Evolutionary conservation across 2,329 filamentous ascomycete species (phyloP).

Genomic region (Trichoderma koningiopsis): DNA sequence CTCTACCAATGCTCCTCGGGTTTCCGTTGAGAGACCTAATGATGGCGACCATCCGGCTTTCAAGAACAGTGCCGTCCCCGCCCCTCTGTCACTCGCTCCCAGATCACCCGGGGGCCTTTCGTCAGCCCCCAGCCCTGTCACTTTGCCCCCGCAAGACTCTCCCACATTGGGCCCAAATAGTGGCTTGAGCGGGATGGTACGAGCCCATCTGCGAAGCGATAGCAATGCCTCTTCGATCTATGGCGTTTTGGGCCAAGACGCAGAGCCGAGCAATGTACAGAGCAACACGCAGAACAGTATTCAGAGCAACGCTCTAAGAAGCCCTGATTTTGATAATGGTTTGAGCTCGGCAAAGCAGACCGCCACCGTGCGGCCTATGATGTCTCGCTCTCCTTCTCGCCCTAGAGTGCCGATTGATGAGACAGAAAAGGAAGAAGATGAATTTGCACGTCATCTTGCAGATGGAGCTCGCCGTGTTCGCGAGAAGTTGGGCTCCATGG

Average conservation of each 20-base stretch:
- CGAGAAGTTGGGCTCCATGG: slow-evolving; percentile 70
- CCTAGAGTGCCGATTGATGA: slow-evolving; percentile 14
- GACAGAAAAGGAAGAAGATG: slow-evolving; percentile 56
- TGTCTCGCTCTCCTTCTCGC: slow-evolving; percentile 23
- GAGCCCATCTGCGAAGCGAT: slow-evolving; percentile 78
- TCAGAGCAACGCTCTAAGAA: not conserved
- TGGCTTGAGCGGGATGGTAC: slow-evolving; percentile 79
- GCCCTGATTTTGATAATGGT: not conserved
- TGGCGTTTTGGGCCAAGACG: slow-evolving; percentile 38
- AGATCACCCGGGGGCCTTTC: slow-evolving; percentile 26
- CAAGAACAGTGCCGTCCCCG: slow-evolving; percentile 48
- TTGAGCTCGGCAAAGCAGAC: not conserved
- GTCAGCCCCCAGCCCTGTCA: slow-evolving; percentile 12
- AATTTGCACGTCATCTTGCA: slow-evolving; percentile 73
- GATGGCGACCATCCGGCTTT: slow-evolving; percentile 60
- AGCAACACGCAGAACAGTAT: not conserved
- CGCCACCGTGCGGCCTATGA: not conserved
- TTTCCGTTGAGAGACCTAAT: slow-evolving; percentile 50
- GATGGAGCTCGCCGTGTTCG: slow-evolving; percentile 70
- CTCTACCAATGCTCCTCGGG: slow-evolving; percentile 36
- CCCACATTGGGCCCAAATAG: slow-evolving; percentile 72
- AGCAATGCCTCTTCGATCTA: slow-evolving; percentile 84
- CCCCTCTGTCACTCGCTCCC: slow-evolving; percentile 43
- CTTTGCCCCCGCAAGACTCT: slow-evolving; percentile 59
- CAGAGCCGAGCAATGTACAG: not conserved